Percentiles rank a stretch among this genome's conserved stretches.
Conservation (phyloP, 2,329 filamentous ascomycete species). For the Alternaria sp. region DNA sequence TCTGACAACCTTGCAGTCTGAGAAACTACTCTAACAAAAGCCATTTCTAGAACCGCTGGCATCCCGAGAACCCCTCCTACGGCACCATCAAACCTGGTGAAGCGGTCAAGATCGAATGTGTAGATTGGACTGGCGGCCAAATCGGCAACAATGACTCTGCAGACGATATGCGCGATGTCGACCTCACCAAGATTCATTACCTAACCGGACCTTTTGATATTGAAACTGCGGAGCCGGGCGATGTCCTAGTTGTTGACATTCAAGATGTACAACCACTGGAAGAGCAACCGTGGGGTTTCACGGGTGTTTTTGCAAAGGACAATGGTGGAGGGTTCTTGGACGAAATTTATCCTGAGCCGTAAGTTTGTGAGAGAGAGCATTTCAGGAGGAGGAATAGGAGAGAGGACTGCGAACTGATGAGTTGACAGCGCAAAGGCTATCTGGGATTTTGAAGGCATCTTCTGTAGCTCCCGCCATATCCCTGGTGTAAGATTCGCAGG, state of each 20-base stretch:
- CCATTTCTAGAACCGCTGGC: conserved; percentile 79
- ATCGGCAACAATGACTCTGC: conserved; percentile 89
- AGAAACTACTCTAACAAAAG: not conserved
- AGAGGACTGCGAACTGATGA: not conserved
- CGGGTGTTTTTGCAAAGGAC: conserved; percentile 77
- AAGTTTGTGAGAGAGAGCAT: conserved; percentile 39
- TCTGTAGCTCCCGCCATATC: conserved; percentile 80
- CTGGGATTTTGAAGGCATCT: conserved; percentile 80
- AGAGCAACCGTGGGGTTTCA: conserved; percentile 89
- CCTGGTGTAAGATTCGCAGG: conserved; percentile 83
- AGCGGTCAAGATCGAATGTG: conserved; percentile 91
- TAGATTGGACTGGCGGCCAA: conserved; percentile 79
- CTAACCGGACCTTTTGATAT: conserved; percentile 89
- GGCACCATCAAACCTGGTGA: conserved; percentile 81
- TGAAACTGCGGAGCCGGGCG: conserved; percentile 82
- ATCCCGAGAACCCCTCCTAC: conserved; percentile 81
- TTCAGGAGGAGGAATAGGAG: not conserved
- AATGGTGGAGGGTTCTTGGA: conserved; percentile 92
- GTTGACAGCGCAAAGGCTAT: conserved; percentile 71
- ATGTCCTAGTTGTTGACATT: conserved; percentile 86
- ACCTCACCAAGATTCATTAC: conserved; percentile 86
- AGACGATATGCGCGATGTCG: conserved; percentile 85
- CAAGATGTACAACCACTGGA: conserved; percentile 91
- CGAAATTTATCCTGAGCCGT: conserved; percentile 85
- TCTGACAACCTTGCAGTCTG: conserved; percentile 5